Evolutionary conservation across 1,139 yeast genomes (phyloP), one percentile per base, ranked within the genome.

Genomic region (Spathaspora sp.): DNA sequence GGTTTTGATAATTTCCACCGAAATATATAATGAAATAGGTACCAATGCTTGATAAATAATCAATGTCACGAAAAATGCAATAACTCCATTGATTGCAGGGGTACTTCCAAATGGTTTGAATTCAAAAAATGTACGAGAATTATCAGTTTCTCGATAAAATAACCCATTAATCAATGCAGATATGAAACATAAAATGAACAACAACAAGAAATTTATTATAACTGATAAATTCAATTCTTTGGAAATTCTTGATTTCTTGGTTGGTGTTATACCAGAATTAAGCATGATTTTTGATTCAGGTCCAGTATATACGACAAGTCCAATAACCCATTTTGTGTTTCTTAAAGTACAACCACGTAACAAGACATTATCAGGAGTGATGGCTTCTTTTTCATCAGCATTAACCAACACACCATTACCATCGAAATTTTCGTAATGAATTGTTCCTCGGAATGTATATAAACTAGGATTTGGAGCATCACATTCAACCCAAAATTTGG

Each of bases 281-380:
- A 90, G 74, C 95, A 91, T 89, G 54, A 91, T 90, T 65, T 91
- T 93, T 7, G 97, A 80, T 58, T 93, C 98, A 39, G 74, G 73
- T 56, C 99, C 99, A 10, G 99, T 91, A 65, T 88, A 91, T 20
- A 87, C 74, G 13, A 88, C 97, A 43, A 89, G 68, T 37, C 98
- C 97, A 66, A 91, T 82, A 9, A 81, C 93, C 97, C 97, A 93
- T 58, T 86, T 86, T 0, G 98, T 91, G 65, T 93, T 93, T 69
- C 97, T 79, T 51, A 93, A 73, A n/a, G 89, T 80, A 55, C 95
- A 88, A 23, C 99, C 99, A 74, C 99, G 83, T 44, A 93, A 73
- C 49, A 91, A 69, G 55, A 90, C 72, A 61, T 90, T 90, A 57
- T 89, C 88, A 59, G 88, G 84, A 33, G 83, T 81, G 23, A 91